Evolutionary conservation across 192 early-diverging fungal genomes (phyloP).

Genomic region (Powellomyces hirtus): DNA sequence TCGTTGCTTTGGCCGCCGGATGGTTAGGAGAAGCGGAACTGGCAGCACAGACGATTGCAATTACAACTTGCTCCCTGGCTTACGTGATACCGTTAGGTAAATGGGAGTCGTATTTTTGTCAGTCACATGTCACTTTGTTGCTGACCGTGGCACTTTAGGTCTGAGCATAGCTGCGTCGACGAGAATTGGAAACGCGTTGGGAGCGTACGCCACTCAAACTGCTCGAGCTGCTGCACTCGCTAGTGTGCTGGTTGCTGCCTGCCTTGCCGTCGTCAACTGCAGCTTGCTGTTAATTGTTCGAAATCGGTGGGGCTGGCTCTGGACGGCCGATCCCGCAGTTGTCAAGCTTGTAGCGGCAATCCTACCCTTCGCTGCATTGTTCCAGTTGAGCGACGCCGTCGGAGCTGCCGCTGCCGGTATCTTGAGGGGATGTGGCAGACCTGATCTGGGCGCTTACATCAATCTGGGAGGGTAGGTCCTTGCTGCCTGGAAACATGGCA

Average conservation of each 20-base stretch:
- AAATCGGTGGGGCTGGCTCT: constrained; percentile 57
- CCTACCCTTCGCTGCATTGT: constrained; percentile 73
- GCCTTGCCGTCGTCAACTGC: constrained; percentile 6
- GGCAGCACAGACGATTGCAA: constrained; percentile 76
- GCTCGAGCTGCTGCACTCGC: constrained; percentile 10
- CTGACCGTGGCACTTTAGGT: not conserved
- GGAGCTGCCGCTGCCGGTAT: constrained; percentile 55
- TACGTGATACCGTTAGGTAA: constrained; percentile 75
- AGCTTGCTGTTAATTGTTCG: constrained; percentile 4
- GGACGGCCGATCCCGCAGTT: constrained; percentile 67
- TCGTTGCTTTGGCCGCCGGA: constrained; percentile 57
- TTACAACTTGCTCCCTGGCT: constrained; percentile 68
- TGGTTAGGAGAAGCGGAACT: constrained; percentile 71
- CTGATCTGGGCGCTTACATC: constrained; percentile 57
- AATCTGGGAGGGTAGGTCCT: constrained; percentile 35
- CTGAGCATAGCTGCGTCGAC: constrained; percentile 72
- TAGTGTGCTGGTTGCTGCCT: constrained; percentile 5
- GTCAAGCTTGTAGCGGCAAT: constrained; percentile 67
- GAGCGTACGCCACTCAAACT: not conserved
- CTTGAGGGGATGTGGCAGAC: constrained; percentile 75
- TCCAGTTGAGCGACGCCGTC: constrained; percentile 49
- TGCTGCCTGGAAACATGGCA: not conserved
- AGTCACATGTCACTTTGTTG: constrained; percentile 29
- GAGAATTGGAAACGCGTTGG: constrained; percentile 61
- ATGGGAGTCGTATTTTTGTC: not conserved